phyloP scores from a whole-genome alignment of 2,329 filamentous ascomycete genomes.

The Arthroderma sp. region DNA sequence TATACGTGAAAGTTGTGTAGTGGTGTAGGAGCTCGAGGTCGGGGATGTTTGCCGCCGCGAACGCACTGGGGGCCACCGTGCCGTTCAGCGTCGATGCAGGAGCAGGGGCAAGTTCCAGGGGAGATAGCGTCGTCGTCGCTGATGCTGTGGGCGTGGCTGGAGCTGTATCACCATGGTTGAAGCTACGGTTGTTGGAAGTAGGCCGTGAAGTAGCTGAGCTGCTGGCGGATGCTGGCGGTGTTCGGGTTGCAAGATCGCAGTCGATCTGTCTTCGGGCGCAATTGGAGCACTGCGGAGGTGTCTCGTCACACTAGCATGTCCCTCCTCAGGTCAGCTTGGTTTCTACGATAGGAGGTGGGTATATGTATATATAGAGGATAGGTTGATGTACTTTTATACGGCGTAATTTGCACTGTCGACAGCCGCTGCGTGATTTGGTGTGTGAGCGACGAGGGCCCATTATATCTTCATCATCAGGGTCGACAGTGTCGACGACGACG shows the following conservation, averaged over 20 bases:
- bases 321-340: neutral
- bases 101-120: neutral
- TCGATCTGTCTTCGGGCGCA: slow-evolving; percentile 20
- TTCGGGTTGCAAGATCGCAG: slow-evolving; percentile 17
- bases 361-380: neutral
- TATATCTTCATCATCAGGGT: neutral
- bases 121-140: slow-evolving; percentile 3
- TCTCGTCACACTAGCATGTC: slow-evolving; percentile 19
- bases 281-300: slow-evolving; percentile 19
- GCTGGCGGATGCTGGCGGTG: slow-evolving; percentile 9
- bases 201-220: neutral
- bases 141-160: slow-evolving; percentile 3
- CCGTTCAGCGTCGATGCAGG: neutral
- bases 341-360: neutral
- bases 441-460: slow-evolving; percentile 37
- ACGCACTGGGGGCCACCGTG: neutral
- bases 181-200: slow-evolving; percentile 2
- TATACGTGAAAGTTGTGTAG: slow-evolving; percentile 20
- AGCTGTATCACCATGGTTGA: neutral
- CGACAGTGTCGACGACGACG: neutral
- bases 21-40: slow-evolving; percentile 23
- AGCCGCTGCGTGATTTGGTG: slow-evolving; percentile 96
- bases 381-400: slow-evolving; percentile 57
- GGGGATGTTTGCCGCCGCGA: slow-evolving; percentile 16
- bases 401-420: slow-evolving; percentile 91